Conservation (phyloP, 2,329 filamentous ascomycete genomes). For the Thelonectria blattea region DNA sequence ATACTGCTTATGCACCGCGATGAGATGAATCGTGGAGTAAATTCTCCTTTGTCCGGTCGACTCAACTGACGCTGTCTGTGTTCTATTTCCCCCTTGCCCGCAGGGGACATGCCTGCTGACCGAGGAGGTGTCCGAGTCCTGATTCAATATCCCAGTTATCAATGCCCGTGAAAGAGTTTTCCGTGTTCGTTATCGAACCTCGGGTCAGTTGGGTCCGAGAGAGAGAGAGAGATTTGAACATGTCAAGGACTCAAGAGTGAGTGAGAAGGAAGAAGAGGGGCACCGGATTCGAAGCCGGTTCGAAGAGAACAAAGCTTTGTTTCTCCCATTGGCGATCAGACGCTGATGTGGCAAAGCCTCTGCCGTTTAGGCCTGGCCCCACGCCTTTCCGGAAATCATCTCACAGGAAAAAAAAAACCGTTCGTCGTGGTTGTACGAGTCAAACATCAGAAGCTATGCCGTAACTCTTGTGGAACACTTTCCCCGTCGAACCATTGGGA, state of each 20-base stretch:
- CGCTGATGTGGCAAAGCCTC: constrained; percentile 1
- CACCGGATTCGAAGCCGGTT: constrained; percentile 2
- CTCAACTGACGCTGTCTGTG: not conserved
- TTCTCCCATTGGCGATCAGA: constrained; percentile 1
- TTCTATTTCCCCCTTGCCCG: not conserved
- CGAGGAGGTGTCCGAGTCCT: not conserved
- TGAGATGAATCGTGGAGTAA: constrained; percentile 18
- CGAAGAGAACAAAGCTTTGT: not conserved
- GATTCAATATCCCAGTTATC: not conserved
- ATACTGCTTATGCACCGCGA: not conserved
- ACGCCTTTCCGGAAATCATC: not conserved
- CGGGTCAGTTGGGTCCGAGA: constrained; percentile 12
- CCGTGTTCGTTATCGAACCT: not conserved
- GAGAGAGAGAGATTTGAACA: not conserved
- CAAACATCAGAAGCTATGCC: not conserved
- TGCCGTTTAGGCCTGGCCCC: not conserved
- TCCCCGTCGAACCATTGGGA: not conserved
- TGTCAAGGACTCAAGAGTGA: not conserved
- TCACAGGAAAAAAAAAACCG: too few relatives aligned
- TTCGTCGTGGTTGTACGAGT: not conserved
- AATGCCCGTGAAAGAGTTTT: not conserved
- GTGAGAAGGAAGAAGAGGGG: not conserved
- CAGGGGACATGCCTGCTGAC: constrained; percentile 20
- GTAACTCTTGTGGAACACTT: not conserved
- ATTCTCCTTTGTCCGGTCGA: not conserved